Base-by-base conservation (phyloP, 495 filamentous ascomycete species). In the Annulohypoxylon nitens region DNA sequence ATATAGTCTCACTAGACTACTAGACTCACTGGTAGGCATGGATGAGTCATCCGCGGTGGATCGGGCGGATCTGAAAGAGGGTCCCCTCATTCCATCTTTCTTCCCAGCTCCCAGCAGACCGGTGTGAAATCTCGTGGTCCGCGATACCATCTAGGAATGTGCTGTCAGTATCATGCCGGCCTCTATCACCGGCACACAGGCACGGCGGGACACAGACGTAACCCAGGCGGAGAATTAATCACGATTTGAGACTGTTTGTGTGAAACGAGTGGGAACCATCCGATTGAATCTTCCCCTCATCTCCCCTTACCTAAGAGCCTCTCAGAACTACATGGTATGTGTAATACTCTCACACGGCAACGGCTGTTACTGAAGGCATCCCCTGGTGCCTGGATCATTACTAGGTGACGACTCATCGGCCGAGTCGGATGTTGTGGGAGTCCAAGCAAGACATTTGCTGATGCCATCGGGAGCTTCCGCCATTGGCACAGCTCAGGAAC, bases 391-490 rank as follows among this genome's bases (percentile, higher is more conserved):
- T 68, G 64, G 64, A 64, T 67, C 61, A 54, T 14, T 51, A 59
- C 59, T 68, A 30, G 63, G 54, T 61, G 66, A 67, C 54, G 64
- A 65, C 61, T 65, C 64, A 69, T 71, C 73, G 73, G 60, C 54
- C 63, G 67, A 69, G 54, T 73, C 67, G 61, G 71, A 71, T 71
- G 68, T 72, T 60, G 53, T 67, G 54, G 50, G 39, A 48, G 61
- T 54, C 65, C 55, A 55, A 76, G 68, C 59, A 67, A 64, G 57
- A 78, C 69, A 78, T 55, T 54, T 25, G 51, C 43, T 63, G 50
- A 74, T 51, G 64, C 57, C 26, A 61, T 69, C 77, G 75, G 75
- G 67, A 69, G 70, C 70, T 74, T 77, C 77, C 77, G 75, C 77
- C 71, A 75, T 74, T 77, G 72, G 75, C 57, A 62, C 45, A 64